Evolutionary conservation across 2,329 filamentous ascomycete species (phyloP), one percentile per base, ranked within the genome.

Genomic region (Aspergillus tamarii): DNA sequence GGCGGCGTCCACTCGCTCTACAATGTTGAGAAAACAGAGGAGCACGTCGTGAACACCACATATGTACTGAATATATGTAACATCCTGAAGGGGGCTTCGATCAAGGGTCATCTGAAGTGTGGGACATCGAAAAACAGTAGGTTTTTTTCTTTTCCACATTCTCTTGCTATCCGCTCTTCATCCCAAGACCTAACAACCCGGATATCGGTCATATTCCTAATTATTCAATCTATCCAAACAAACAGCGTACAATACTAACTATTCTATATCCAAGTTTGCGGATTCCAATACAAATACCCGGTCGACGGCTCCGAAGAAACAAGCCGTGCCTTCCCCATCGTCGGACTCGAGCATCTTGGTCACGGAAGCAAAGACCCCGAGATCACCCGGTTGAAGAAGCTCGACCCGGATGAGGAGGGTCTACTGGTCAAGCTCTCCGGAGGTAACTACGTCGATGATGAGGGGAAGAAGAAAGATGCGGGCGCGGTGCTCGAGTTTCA

Each of bases 401-500:
- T 85, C 2, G 91, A 94, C 73, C 81, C 85, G 4, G 83, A 87
- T 26, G 88, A 87, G 65, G 88, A 95, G 69, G 94, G 94, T 1
- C 72, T 97, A 12, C 84, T 88, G 19, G 76, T 95, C 1, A 87
- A 89, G 65, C 77, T 97, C 57, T 82, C 86, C 56, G 90, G 88
- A 9, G 86, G 85, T 14, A 77, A 81, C 54, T 84, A 84, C 57
- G 75, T 80, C n/a, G 82, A 84, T 8, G 60, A 81, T 72, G 63
- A 74, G 60, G 80, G 80, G 32, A 82, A 87, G 64, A 91, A 96
- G 77, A 89, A 88, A 72, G 60, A 67, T 26, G 72, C 76, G 1
- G 65, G 68, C 3, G 92, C 93, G 4, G 85, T 96, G 11, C 87
- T 98, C 60, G 91, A 96, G 72, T 93, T 98, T 70, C 76, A 94